Base-by-base conservation (phyloP, 352 stramenopile genomes). In the Thalassiosira delicatula region DNA sequence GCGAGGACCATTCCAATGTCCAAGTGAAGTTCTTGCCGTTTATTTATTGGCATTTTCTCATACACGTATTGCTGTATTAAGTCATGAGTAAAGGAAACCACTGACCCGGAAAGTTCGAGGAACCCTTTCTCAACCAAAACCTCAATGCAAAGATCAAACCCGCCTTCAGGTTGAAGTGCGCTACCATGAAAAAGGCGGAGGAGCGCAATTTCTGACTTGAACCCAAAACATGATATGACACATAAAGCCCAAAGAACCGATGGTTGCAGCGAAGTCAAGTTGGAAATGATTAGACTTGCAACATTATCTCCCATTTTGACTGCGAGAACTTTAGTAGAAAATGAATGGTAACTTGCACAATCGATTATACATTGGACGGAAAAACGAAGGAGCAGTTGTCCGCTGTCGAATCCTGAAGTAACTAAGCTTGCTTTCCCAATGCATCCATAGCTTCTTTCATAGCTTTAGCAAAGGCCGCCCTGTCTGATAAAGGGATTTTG, bases 391-490 rank as follows among this genome's bases (percentile, higher is more conserved):
- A n/a, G n/a, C n/a, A n/a, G n/a, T n/a, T n/a, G n/a, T n/a, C n/a
- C n/a, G n/a, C n/a, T n/a, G n/a, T n/a, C n/a, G n/a, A n/a, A 62
- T 27, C 49, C n/a, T n/a, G n/a, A n/a, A 59, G 19, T 27, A 27
- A 49, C 40, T 70, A 70, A 59, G 37, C n/a, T 54, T 70, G 62
- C 17, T 70, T 70, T n/a, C 62, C 70, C 57, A 85, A 56, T 46
- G 77, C 70, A 49, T 81, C 70, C 78, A 85, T 85, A 19, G 72
- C 71, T 25, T 57, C 49, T 62, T 76, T 66, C 33, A 85, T 76
- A 17, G 71, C 78, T n/a, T 78, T 70, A 4, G 78, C 78, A 75
- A 85, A 85, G 29, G 71, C 65, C 37, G 63, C 60, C 46, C 65
- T 37, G 25, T 85, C 78, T 54, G 69, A 40, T 32, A 82, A 56